These are phyloP conservation scores for Phytopythium sindhum DNA, from an alignment of 352 stramenopile genomes.

Conservation along the genomic window DNA sequence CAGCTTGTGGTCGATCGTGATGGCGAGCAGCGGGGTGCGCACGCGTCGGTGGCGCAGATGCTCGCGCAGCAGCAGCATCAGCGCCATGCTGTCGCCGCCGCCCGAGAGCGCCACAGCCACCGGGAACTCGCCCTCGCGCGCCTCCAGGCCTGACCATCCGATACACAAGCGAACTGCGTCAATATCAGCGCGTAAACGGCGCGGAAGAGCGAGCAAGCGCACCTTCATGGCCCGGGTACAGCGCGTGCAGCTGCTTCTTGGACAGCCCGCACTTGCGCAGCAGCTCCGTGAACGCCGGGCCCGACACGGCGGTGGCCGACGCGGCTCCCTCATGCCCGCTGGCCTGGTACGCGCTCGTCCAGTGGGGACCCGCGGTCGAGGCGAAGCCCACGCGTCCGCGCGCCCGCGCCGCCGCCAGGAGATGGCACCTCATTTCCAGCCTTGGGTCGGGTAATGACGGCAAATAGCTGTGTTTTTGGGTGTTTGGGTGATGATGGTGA, in stretches of 20 bases:
- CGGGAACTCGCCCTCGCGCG: constrained; percentile 32
- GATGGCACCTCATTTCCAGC: not conserved
- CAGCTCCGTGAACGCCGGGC: constrained; percentile 27
- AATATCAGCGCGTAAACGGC: constrained; percentile 2
- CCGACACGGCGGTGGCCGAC: constrained; percentile 17
- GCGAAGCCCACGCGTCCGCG: not conserved
- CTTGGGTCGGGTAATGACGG: not conserved
- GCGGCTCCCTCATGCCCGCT: not conserved
- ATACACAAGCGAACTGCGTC: not conserved
- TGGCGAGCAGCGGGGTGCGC: constrained; percentile 60
- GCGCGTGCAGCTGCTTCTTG: constrained; percentile 30
- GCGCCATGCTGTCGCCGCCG: constrained; percentile 76
- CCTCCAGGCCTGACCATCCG: constrained; percentile 7
- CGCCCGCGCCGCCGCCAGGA: not conserved
- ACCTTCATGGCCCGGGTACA: constrained; percentile 33
- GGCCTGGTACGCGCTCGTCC: not conserved
- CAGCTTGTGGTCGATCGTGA: constrained; percentile 79
- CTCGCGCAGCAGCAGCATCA: constrained; percentile 72
- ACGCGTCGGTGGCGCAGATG: constrained; percentile 46
- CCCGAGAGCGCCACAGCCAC: constrained; percentile 74
- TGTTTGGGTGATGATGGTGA: not conserved
- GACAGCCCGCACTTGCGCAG: constrained; percentile 38
- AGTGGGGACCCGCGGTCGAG: constrained; percentile 2
- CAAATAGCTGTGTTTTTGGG: not conserved
- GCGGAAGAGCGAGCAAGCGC: not conserved